Evolutionary conservation across 768 basidiomycete species (phyloP).

Genomic region (Termitomyces titanicus): DNA sequence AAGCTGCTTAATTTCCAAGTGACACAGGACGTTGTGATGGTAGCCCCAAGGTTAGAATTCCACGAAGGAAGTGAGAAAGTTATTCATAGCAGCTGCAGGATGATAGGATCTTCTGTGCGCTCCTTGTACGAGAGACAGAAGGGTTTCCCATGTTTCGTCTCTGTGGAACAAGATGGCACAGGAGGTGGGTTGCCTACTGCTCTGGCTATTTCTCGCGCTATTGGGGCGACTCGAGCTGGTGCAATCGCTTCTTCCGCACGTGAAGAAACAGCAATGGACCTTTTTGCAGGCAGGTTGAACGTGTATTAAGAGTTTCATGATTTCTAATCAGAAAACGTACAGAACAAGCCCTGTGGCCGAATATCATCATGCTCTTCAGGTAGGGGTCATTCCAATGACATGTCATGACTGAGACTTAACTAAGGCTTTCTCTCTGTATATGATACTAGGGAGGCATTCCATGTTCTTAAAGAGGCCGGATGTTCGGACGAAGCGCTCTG

Average conservation of each 20-base stretch:
- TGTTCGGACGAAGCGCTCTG: slow-evolving; percentile 66
- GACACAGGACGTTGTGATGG: slow-evolving; percentile 61
- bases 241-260: slow-evolving; percentile 59
- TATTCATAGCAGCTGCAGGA: slow-evolving; percentile 29
- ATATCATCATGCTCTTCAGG: slow-evolving; percentile 63
- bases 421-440: neutral
- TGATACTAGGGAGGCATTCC: slow-evolving; percentile 49
- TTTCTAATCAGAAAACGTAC: slow-evolving; percentile 1
- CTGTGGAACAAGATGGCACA: slow-evolving; percentile 59
- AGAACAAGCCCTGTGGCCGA: slow-evolving; percentile 66
- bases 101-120: slow-evolving; percentile 66
- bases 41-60: slow-evolving; percentile 49
- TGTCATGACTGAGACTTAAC: neutral
- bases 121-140: slow-evolving; percentile 56
- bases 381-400: slow-evolving; percentile 14
- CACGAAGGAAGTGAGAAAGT: neutral
- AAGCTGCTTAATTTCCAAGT: slow-evolving; percentile 51
- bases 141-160: slow-evolving; percentile 64
- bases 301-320: neutral
- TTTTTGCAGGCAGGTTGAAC: slow-evolving; percentile 41
- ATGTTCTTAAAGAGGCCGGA: slow-evolving; percentile 57
- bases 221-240: slow-evolving; percentile 61
- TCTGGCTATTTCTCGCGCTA: slow-evolving; percentile 51
- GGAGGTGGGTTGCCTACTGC: slow-evolving; percentile 42
- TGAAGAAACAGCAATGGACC: slow-evolving; percentile 64